Evolutionary conservation across 1,284 basidiomycete genomes (phyloP), one percentile per base, ranked within the genome.

Genomic region (Cryptococcus hybrid): DNA sequence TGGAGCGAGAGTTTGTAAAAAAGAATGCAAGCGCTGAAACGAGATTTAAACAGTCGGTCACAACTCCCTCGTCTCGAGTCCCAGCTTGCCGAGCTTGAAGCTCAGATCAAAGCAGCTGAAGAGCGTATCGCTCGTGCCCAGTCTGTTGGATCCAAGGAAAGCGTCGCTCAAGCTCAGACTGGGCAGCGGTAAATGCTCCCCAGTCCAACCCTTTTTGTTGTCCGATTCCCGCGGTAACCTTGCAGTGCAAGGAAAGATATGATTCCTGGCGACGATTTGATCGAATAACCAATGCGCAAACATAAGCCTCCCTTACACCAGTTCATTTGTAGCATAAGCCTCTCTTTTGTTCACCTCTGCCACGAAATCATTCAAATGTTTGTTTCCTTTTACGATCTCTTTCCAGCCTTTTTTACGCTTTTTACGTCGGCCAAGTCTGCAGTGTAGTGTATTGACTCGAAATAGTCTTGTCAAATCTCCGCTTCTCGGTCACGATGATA

Each of bases 71-170:
- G 70, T 46, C 67, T 76, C 47, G 71, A 73, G 58, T 63, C 58
- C 40, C 65, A 75, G 57, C 63, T 77, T 38, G 70, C 71, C n/a
- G 65, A 63, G 37, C 67, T 77, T 51, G 70, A 77, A 51, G 73
- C 72, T 3, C 7, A 40, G 3, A 15, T 36, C 48, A 18, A 50
- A n/a, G 37, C 13, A 3, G 48, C 34, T 39, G 35, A 42, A 42
- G 40, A 42, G 40, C 40, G 40, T 42, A 11, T 42, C 15, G 40
- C 40, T 42, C 40, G 40, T 42, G 40, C 40, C 12, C 11, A 42
- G 15, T 12, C 40, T 11, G 15, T 42, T 15, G 40, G 40, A 11
- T 15, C 11, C 11, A 15, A 42, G 40, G 15, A 3, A 42, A 15
- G 15, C 15, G 40, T 42, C 40, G 5, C 40, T 1, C 12, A 42